Evolutionary conservation across 2,329 filamentous ascomycete species (phyloP), one percentile per base, ranked within the genome.

Genomic region (Scytalidium sp.): DNA sequence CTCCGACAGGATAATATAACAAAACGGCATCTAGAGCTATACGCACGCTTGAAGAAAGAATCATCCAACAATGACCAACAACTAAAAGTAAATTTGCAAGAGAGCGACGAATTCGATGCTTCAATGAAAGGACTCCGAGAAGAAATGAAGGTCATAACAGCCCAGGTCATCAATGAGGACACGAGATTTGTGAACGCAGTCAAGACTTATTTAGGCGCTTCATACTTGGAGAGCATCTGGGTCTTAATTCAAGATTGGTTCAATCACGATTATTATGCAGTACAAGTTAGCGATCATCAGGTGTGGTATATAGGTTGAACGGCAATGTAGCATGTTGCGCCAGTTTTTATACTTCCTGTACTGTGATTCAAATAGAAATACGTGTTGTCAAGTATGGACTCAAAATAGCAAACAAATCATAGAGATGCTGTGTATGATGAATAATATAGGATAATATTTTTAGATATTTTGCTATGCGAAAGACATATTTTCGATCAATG

Each of bases 221-320:
- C 17, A 13, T 8, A 40, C 9, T 17, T 41, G 6, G 36, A 43
- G 32, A 5, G 47, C 43, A 2, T 50, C 17, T 53, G 53, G 41
- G 42, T 52, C 8, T 17, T 50, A 21, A 23, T 50, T 5, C 13
- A 19, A 19, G 43, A 51, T 15, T 51, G 41, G 21, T 50, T 36
- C 25, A 23, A 43, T 22, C 44, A 50, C 20, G 32, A 53, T 41
- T 39, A 32, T 45, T 17, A 49, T 10, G 55, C 46, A 2, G 39
- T 50, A 22, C 41, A 43, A 25, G 15, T 55, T 10, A 22, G 15
- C 5, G 46, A 55, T 6, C 21, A 46, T 23, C 21, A 45, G 27
- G 10, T 45, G 15, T 51, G 45, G 36, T 46, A 45, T 41, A 17
- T 56, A 22, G 47, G 51, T 39, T 46, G 47, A 53, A n/a, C n/a